Evolutionary conservation across 1,139 yeast species (phyloP).

Genomic region (Suhomyces maxii): DNA sequence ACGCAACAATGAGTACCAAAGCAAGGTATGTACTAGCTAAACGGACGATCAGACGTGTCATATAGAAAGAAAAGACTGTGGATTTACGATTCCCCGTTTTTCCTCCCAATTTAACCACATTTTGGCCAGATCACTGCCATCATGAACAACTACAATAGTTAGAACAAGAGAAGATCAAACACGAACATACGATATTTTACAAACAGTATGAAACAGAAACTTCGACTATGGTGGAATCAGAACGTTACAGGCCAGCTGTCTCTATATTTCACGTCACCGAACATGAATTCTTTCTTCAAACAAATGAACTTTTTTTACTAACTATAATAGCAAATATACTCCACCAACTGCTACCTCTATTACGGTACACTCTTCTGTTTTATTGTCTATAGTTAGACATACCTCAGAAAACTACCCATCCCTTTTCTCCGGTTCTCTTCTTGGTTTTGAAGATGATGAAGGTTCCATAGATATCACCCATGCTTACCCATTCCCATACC

Average conservation of each 20-base stretch:
- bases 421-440: conserved; percentile 70
- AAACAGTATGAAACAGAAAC: neutral
- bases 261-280: neutral
- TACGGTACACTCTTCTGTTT: conserved; percentile 58
- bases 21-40: conserved; percentile 20
- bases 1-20: conserved; percentile 24
- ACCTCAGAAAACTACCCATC: conserved; percentile 69
- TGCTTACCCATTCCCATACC: conserved; percentile 62
- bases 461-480: conserved; percentile 57
- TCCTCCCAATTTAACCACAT: too few relatives aligned
- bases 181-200: too few relatives aligned
- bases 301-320: neutral
- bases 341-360: conserved; percentile 48
- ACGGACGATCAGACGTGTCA: neutral
- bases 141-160: too few relatives aligned
- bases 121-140: too few relatives aligned
- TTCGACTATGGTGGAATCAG: too few relatives aligned
- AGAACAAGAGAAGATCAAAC: too few relatives aligned
- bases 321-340: conserved; percentile 25
- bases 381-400: conserved; percentile 70
- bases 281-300: neutral
- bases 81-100: too few relatives aligned
- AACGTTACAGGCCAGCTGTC: neutral
- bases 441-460: conserved; percentile 69
- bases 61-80: too few relatives aligned